Evolutionary conservation across 345 rosid genomes (phyloP).

Genomic region (Pelargonium nanum): DNA sequence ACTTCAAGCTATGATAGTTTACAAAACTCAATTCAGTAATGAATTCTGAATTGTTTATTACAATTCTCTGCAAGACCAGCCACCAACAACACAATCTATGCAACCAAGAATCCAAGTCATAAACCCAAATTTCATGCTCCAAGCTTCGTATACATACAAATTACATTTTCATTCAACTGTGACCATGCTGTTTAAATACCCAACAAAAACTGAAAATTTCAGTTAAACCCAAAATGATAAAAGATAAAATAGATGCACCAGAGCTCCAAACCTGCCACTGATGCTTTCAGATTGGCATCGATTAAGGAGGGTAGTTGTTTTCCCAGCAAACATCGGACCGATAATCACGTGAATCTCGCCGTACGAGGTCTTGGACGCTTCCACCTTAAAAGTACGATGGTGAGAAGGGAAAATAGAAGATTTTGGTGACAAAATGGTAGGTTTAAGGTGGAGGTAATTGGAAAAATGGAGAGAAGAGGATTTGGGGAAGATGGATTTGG

Average conservation of each 20-base stretch:
- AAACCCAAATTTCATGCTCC: not conserved
- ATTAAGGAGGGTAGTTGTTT: constrained; percentile 49
- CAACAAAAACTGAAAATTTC: not conserved
- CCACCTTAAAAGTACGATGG: constrained; percentile 14
- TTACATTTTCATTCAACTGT: not conserved
- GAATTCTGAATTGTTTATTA: no score
- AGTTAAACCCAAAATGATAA: not conserved
- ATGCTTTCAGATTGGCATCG: constrained; percentile 37
- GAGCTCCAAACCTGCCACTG: constrained; percentile 5
- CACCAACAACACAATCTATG: not conserved
- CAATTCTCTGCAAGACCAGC: not conserved
- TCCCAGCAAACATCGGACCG: constrained; percentile 51
- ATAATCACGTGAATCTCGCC: constrained; percentile 58
- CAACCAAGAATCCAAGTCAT: not conserved
- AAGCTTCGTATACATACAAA: not conserved
- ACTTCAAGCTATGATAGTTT: no score
- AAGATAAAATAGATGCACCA: no score
- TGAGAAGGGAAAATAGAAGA: constrained; percentile 4
- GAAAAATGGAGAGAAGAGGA: constrained; percentile 10
- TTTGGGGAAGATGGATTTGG: constrained; percentile 13
- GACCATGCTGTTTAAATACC: not conserved
- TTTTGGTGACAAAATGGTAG: constrained; percentile 2
- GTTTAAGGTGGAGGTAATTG: constrained; percentile 13
- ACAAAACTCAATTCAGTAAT: no score
- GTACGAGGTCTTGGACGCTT: constrained; percentile 11